Percentiles rank a stretch among this genome's conserved stretches.
These are phyloP conservation scores for Xylaria sp. DNA, from an alignment of 2,329 filamentous ascomycete species.

Conservation along the genomic window DNA sequence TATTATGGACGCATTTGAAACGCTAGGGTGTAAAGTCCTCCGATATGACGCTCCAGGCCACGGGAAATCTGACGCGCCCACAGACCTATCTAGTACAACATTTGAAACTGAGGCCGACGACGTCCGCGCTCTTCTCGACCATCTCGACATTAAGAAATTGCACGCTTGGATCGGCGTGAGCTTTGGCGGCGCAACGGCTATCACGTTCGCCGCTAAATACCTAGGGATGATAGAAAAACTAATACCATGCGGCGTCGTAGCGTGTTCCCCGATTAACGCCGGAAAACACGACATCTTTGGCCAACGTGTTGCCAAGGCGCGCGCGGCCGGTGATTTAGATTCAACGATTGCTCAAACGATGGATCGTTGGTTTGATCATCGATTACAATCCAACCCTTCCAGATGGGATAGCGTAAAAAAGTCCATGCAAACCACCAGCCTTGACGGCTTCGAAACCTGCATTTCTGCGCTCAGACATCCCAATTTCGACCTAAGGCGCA, in stretches of 20 bases:
- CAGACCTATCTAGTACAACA: conserved; percentile 43
- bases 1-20: conserved; percentile 44
- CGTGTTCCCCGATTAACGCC: conserved; percentile 45
- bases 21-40: conserved; percentile 47
- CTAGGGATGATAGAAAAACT: conserved; percentile 47
- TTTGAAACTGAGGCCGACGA: conserved; percentile 49
- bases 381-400: not conserved
- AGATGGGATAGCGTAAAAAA: conserved; percentile 38
- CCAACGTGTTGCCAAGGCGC: conserved; percentile 43
- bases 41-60: conserved; percentile 53
- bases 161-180: conserved; percentile 53
- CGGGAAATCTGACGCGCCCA: conserved; percentile 45
- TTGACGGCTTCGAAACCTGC: conserved; percentile 51
- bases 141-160: conserved; percentile 41
- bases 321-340: conserved; percentile 42
- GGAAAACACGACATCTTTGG: conserved; percentile 46
- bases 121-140: conserved; percentile 43
- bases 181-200: conserved; percentile 50
- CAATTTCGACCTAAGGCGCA: conserved; percentile 48
- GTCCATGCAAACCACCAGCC: conserved; percentile 45
- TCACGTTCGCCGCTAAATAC: conserved; percentile 47
- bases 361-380: conserved; percentile 49
- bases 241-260: conserved; percentile 49
- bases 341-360: conserved; percentile 42
- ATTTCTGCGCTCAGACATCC: conserved; percentile 45